Conservation (phyloP, 2,329 filamentous ascomycete genomes). For the Aspergillus carbonarius region DNA sequence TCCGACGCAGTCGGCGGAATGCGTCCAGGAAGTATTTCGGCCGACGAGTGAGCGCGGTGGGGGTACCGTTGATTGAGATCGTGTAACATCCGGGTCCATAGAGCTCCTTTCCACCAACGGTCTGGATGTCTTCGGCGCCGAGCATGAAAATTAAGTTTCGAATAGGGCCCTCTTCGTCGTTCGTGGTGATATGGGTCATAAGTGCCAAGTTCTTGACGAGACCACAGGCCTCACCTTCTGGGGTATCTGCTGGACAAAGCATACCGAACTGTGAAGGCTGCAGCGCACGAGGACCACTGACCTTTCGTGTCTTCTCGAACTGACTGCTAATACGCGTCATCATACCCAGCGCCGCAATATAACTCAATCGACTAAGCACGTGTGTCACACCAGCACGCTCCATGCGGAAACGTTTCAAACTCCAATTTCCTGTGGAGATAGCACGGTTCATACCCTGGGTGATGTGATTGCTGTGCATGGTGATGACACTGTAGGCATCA, state of each 20-base stretch:
- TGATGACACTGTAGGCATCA: slow-evolving; percentile 81
- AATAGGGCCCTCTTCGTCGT: slow-evolving; percentile 89
- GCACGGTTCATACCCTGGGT: slow-evolving; percentile 92
- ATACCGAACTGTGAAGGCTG: slow-evolving; percentile 98
- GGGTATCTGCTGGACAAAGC: slow-evolving; percentile 95
- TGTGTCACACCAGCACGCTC: slow-evolving; percentile 95
- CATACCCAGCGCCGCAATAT: slow-evolving; percentile 96
- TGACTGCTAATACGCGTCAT: slow-evolving; percentile 99
- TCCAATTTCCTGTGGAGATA: slow-evolving; percentile 98
- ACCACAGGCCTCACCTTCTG: slow-evolving; percentile 97
- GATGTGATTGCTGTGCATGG: slow-evolving; percentile 80
- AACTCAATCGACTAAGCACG: slow-evolving; percentile 90
- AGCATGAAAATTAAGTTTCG: slow-evolving; percentile 82
- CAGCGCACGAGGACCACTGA: slow-evolving; percentile 89
- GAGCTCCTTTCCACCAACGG: slow-evolving; percentile 80
- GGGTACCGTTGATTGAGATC: slow-evolving; percentile 94
- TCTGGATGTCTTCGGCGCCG: slow-evolving; percentile 78
- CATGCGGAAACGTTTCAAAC: slow-evolving; percentile 97
- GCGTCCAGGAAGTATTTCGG: slow-evolving; percentile 82
- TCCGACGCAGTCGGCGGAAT: slow-evolving; percentile 83
- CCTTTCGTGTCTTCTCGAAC: slow-evolving; percentile 97
- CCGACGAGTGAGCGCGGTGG: slow-evolving; percentile 79
- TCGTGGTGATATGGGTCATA: slow-evolving; percentile 99
- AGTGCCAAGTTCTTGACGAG: slow-evolving; percentile 95
- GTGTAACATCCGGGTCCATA: slow-evolving; percentile 82